phyloP scores from a whole-genome alignment of 805 yeast species.

The Candida gorgasii region DNA sequence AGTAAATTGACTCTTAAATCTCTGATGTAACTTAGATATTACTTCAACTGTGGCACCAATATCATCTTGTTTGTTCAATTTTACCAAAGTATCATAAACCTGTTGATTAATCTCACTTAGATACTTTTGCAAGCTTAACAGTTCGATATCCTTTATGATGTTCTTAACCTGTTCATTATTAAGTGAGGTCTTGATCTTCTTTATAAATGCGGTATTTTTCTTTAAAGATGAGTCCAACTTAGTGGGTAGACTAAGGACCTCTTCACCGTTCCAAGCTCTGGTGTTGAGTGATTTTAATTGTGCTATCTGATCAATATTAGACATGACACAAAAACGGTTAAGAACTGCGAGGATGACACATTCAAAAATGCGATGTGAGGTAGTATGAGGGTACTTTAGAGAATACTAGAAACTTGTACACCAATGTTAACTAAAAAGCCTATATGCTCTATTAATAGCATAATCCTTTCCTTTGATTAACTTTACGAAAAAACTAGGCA shows the following conservation, averaged over 20 bases:
- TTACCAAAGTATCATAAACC: constrained; percentile 59
- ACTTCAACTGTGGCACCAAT: constrained; percentile 64
- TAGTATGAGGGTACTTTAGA: too few species aligned
- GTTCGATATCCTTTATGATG: constrained; percentile 59
- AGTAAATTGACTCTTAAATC: constrained; percentile 60
- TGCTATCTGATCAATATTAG: constrained; percentile 1
- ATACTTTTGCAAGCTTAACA: constrained; percentile 71
- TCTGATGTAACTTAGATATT: constrained; percentile 71
- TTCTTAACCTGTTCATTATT: constrained; percentile 48
- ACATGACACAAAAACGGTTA: background rate
- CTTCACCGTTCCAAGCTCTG: constrained; percentile 56
- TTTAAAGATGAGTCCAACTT: constrained; percentile 75
- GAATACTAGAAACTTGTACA: too few species aligned
- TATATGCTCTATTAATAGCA: constrained; percentile 16
- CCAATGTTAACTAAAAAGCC: background rate
- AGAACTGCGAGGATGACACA: too few species aligned
- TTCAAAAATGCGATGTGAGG: too few species aligned
- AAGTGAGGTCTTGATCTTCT: constrained; percentile 60
- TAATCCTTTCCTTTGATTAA: constrained; percentile 27
- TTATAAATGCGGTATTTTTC: constrained; percentile 78
- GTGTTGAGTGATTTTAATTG: constrained; percentile 36
- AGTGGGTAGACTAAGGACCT: constrained; percentile 14
- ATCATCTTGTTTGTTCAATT: constrained; percentile 56
- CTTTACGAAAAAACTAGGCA: constrained; percentile 30
- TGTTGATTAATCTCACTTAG: constrained; percentile 67